Evolutionary conservation across 805 yeast species (phyloP), one percentile per base, ranked within the genome.

Genomic region (Candida railenensis): DNA sequence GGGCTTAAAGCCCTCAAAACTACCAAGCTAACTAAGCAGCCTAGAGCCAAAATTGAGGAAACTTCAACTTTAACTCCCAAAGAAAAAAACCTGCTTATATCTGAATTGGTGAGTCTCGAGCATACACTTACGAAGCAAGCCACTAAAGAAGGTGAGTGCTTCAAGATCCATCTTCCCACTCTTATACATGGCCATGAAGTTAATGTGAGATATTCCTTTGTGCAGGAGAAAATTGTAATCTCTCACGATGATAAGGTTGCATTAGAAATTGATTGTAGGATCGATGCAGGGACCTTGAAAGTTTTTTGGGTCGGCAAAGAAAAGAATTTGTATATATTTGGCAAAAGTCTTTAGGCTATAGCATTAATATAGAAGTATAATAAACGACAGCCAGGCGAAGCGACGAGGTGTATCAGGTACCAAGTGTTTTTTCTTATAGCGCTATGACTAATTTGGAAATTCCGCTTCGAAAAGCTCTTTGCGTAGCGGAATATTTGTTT

Each of bases 251-350:
- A 16, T 34, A n/a, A 18, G 15, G 30, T 20, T 22, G 19, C 39
- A 5, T 7, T 36, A 15, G 39, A 46, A 30, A 19, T 41, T 2
- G 37, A 32, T 21, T 8, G 36, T 21, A 22, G 20, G 7, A 20
- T 20, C 33, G 32, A 37, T 2, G 33, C 34, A n/a, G 44, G 41
- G 4, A 42, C 28, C 19, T 25, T 51, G 21, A 39, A 37, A 19
- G 34, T 54, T 16, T 56, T 52, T 40, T 51, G 51, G 37, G 53
- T 55, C 14, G 43, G 25, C 37, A 11, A 42, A 1, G 59, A 58
- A 14, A 44, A 48, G 14, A 47, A 51, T 4, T 32, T 57, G 15
- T 57, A 56, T 40, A 48, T 57, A 21, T 53, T 50, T 42, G 36
- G 52, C 9, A 20, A 18, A 21, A 33, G 14, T 15, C 16, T 11